phyloP scores from a whole-genome alignment of 2,329 filamentous ascomycete species.

The Colletotrichum ledebouriae region DNA sequence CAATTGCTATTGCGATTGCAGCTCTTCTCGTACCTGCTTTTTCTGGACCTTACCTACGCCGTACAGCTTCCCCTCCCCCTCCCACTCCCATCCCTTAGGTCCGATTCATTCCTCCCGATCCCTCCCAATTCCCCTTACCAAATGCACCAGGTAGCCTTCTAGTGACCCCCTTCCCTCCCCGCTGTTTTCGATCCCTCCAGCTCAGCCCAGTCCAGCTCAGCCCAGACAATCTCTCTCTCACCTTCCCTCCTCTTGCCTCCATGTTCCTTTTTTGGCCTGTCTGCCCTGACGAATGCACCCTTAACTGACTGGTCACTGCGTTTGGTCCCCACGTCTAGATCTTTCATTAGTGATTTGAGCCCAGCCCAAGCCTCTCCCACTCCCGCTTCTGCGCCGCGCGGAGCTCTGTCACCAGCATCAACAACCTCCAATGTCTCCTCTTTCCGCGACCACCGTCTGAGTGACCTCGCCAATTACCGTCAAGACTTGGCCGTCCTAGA shows the following conservation, averaged over 20 bases:
- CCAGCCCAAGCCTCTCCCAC: slow-evolving; percentile 55
- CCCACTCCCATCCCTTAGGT: background rate
- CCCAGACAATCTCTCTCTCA: slow-evolving; percentile 21
- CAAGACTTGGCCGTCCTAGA: slow-evolving; percentile 79
- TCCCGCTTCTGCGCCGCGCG: slow-evolving; percentile 58
- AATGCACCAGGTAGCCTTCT: background rate
- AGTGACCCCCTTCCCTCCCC: slow-evolving; percentile 9
- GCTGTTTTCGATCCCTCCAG: slow-evolving; percentile 40
- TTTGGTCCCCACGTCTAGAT: slow-evolving; percentile 43
- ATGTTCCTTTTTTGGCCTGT: slow-evolving; percentile 28
- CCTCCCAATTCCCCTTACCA: background rate
- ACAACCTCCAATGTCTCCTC: slow-evolving; percentile 61
- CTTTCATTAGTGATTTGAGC: slow-evolving; percentile 53
- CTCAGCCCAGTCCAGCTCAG: slow-evolving; percentile 25
- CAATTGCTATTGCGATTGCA: slow-evolving; percentile 1
- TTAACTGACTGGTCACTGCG: slow-evolving; percentile 41
- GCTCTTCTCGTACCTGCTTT: background rate
- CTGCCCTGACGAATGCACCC: slow-evolving; percentile 22
- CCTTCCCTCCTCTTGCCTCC: slow-evolving; percentile 27
- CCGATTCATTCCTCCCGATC: background rate
- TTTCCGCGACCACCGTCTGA: slow-evolving; percentile 70
- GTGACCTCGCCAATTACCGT: slow-evolving; percentile 77
- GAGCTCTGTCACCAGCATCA: slow-evolving; percentile 58
- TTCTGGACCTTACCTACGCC: background rate
- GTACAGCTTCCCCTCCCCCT: slow-evolving; percentile 7